Evolutionary conservation across 1,284 basidiomycete species (phyloP), one percentile per base, ranked within the genome.

Genomic region (Papiliotrema fonsecae): DNA sequence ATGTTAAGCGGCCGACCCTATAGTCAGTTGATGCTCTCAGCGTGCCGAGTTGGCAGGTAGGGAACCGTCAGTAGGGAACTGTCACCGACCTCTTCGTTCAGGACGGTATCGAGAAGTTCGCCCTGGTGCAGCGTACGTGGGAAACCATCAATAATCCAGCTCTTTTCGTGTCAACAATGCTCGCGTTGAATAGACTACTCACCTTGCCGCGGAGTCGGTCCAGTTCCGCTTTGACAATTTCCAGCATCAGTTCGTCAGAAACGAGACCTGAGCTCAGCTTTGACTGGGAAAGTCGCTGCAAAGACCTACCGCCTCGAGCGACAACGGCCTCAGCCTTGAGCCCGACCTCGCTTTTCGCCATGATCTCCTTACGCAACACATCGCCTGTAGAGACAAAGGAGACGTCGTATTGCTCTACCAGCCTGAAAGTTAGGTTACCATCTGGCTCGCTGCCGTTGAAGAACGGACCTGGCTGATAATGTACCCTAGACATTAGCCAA

Each of bases 111-210:
- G 10, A 99, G 79, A 38, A 94, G 77, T 67, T 85, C 77, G 1
- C 89, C 94, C 73, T 99, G 94, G 16, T 81, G 83, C 2, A 94
- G 73, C 2, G 94, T 99, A 34, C 94, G 84, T 27, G 94, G 94
- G 67, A 98, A 98, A 5, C 94, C 94, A 64, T 99, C 94, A 30
- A 98, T 74, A 56, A 97, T 87, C 93, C 93, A 97, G 60, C 67
- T 70, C 72, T 73, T 52, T 0, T 31, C 18, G 26, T 45, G 21
- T 38, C 11, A 42, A 25, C 27, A 28, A 26, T n/a, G 30, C n/a
- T n/a, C 6, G 14, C 4, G n/a, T 19, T 42, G 19, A 9, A 6
- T 6, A 34, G 22, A 18, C 16, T 18, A 49, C 61, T 31, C 49
- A 70, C 72, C 63, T 64, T 67, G 44, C 67, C 70, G 16, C 57